Conservation (phyloP, 805 yeast genomes). For the Hanseniaspora lachancei region DNA sequence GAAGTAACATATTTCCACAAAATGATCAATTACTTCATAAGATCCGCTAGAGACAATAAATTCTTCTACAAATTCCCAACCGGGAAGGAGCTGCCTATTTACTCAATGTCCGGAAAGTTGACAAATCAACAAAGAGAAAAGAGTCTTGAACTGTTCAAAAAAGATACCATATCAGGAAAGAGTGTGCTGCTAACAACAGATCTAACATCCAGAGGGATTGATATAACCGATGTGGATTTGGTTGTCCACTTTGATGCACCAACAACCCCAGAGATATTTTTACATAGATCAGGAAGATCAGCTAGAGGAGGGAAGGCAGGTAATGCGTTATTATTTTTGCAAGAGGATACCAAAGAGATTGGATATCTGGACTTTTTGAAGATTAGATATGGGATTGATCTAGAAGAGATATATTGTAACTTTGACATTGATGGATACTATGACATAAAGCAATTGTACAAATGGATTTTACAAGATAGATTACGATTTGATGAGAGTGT, state of each 20-base stretch:
- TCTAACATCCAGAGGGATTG: constrained; percentile 97
- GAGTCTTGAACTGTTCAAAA: constrained; percentile 51
- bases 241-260: constrained; percentile 95
- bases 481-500: constrained; percentile 72
- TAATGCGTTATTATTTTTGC: constrained; percentile 59
- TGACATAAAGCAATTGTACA: constrained; percentile 18
- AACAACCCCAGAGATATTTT: constrained; percentile 76
- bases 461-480: constrained; percentile 61
- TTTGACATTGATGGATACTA: constrained; percentile 14
- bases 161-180: constrained; percentile 29
- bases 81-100: constrained; percentile 32
- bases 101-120: constrained; percentile 82
- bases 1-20: constrained; percentile 67
- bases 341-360: constrained; percentile 56
- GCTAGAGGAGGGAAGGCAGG: constrained; percentile 86
- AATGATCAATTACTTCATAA: constrained; percentile 29
- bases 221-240: constrained; percentile 85
- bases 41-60: constrained; percentile 25
- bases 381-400: constrained; percentile 44
- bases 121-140: constrained; percentile 66
- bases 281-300: constrained; percentile 91
- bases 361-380: constrained; percentile 69
- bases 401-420: constrained; percentile 23
- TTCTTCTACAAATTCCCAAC: constrained; percentile 16
- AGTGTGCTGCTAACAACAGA: constrained; percentile 79